phyloP scores from a whole-genome alignment of 305 asterid genomes.

The Petunia hybrid region DNA sequence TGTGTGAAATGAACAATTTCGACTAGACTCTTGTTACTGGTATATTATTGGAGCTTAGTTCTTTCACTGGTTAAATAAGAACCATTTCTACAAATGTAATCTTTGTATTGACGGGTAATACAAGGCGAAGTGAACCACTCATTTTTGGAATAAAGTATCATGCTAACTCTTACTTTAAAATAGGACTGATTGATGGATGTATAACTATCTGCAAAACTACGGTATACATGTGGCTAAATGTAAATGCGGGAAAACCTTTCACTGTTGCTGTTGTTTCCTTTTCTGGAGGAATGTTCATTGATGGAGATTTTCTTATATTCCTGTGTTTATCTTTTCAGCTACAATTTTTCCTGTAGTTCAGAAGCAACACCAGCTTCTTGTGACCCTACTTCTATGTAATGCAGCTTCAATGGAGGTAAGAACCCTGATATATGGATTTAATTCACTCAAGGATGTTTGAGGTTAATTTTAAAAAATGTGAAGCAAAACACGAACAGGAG shows the following conservation, averaged over 20 bases:
- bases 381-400: conserved; percentile 90
- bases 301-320: conserved; percentile 33
- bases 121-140: neutral
- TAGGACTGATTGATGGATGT: neutral
- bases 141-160: neutral
- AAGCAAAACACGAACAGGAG: neutral
- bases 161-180: conserved; percentile 1
- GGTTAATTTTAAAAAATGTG: neutral
- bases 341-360: conserved; percentile 88
- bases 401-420: conserved; percentile 98
- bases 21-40: neutral
- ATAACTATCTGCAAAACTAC: neutral
- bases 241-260: conserved; percentile 6
- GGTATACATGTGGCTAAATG: neutral
- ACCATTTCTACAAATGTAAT: neutral
- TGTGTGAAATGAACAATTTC: conserved; percentile 4
- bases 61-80: neutral
- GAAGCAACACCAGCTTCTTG: conserved; percentile 98
- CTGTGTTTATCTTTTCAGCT: conserved; percentile 55
- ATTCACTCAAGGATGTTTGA: conserved; percentile 23
- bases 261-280: neutral
- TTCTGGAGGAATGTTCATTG: neutral
- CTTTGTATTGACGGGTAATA: neutral
- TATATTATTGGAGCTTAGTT: neutral
- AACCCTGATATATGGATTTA: conserved; percentile 12